Evolutionary conservation across 441 rosid species (phyloP).

Genomic region (Populus tomentosa): DNA sequence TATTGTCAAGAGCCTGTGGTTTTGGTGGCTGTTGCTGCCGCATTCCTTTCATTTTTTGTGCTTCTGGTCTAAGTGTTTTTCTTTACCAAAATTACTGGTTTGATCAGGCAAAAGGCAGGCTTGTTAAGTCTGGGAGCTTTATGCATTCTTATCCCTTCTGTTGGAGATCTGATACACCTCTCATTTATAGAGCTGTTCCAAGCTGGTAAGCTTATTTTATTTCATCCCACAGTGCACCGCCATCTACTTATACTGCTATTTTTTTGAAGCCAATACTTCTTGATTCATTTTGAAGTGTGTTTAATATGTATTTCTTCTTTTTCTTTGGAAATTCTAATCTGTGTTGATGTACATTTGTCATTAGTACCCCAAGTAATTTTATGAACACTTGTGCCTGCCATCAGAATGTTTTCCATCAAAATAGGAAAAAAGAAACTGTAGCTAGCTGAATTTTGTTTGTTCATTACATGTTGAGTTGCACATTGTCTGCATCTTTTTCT

Average conservation of each 20-base stretch:
- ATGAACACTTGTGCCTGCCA: background rate
- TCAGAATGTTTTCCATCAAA: background rate
- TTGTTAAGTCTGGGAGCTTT: constrained; percentile 79
- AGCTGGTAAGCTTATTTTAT: constrained; percentile 60
- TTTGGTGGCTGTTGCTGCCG: background rate
- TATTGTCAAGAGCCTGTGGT: background rate
- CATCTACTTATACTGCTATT: background rate
- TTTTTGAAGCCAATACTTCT: background rate
- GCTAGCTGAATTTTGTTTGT: background rate
- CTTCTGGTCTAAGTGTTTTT: constrained; percentile 1
- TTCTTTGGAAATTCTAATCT: background rate
- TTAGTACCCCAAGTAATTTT: background rate
- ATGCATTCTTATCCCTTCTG: constrained; percentile 91
- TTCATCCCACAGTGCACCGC: background rate
- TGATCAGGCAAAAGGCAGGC: constrained; percentile 87
- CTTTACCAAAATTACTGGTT: constrained; percentile 8
- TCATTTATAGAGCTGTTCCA: constrained; percentile 96
- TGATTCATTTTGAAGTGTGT: background rate
- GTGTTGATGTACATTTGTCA: background rate
- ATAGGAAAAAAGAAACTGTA: background rate
- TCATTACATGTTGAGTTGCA: background rate
- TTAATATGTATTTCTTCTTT: too few species aligned
- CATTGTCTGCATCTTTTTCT: background rate
- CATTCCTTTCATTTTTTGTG: background rate
- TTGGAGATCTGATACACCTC: constrained; percentile 99